Evolutionary conservation across 1,284 basidiomycete species (phyloP).

Genomic region (Ustilago hordei): DNA sequence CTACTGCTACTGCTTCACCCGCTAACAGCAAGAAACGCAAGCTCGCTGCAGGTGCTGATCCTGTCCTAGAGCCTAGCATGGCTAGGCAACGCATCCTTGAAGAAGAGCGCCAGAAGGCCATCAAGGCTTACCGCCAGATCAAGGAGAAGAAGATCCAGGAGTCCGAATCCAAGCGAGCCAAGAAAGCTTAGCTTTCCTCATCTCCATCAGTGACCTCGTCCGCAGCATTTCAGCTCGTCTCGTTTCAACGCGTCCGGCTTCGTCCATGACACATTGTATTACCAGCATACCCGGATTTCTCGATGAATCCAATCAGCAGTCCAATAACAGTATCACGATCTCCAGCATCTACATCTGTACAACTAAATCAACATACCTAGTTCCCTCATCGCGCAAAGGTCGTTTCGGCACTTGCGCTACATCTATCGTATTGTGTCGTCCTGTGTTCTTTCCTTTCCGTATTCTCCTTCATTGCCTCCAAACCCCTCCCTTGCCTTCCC

Average conservation of each 20-base stretch:
- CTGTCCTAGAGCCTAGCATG: conserved; percentile 47
- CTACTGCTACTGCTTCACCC: background rate
- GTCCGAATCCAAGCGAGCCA: conserved; percentile 32
- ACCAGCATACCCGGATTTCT: conserved; percentile 28
- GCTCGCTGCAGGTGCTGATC: conserved; percentile 5
- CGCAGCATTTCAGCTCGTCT: background rate
- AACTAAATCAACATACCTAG: conserved; percentile 30
- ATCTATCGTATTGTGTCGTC: conserved; percentile 10
- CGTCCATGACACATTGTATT: conserved; percentile 3
- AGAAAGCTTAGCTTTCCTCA: conserved; percentile 18
- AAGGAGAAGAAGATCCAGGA: conserved; percentile 55
- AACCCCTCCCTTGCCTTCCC: background rate
- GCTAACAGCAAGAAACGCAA: conserved; percentile 32
- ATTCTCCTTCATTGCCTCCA: background rate
- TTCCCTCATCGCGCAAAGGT: background rate
- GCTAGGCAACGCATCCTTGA: conserved; percentile 60
- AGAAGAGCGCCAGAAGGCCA: conserved; percentile 56
- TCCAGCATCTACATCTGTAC: conserved; percentile 24
- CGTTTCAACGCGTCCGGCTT: background rate
- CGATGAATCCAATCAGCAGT: background rate
- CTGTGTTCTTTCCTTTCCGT: background rate
- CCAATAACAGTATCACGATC: conserved; percentile 2
- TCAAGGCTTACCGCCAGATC: conserved; percentile 57
- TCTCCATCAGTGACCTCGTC: background rate
- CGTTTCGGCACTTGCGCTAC: conserved; percentile 1